A percentile compares a stretch with the other conserved stretches of the same genome.
These are phyloP conservation scores for Talaromyces sp. DNA, from an alignment of 2,329 filamentous ascomycete species.

Conservation along the genomic window DNA sequence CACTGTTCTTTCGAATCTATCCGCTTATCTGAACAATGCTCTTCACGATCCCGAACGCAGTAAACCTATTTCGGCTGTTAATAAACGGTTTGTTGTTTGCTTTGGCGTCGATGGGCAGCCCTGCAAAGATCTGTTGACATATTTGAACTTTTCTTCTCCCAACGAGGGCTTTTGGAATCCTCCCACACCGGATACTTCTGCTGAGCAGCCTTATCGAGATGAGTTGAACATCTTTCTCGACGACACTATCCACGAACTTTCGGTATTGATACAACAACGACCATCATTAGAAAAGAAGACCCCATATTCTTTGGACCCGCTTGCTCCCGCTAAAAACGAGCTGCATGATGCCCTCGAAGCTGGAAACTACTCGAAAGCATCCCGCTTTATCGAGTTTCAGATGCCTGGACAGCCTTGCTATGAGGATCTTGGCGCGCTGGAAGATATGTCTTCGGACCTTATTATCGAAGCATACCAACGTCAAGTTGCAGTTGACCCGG, in stretches of 20 bases:
- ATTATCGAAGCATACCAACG: constrained; percentile 59
- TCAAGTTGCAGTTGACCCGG: constrained; percentile 53
- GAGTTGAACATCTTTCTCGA: constrained; percentile 48
- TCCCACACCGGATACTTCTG: constrained; percentile 30
- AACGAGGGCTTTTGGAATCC: constrained; percentile 40
- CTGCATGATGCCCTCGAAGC: constrained; percentile 34
- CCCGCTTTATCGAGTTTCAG: constrained; percentile 22
- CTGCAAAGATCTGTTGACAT: constrained; percentile 54
- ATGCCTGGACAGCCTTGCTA: constrained; percentile 39
- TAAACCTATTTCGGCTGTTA: constrained; percentile 53
- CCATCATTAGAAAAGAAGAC: constrained; percentile 35
- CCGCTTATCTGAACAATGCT: constrained; percentile 57
- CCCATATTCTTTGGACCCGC: constrained; percentile 24
- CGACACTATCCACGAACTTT: constrained; percentile 56
- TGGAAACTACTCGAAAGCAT: constrained; percentile 26
- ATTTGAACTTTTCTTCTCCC: constrained; percentile 51
- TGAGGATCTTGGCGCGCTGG: constrained; percentile 57
- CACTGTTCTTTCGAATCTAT: constrained; percentile 53
- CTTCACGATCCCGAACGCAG: constrained; percentile 46
- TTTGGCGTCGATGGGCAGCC: constrained; percentile 53
- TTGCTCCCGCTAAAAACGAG: constrained; percentile 32
- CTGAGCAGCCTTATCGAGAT: constrained; percentile 36
- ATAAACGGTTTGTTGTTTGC: constrained; percentile 59
- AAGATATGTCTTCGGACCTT: constrained; percentile 59
- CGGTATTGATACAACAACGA: constrained; percentile 45